Base-by-base conservation (phyloP, 2,329 filamentous ascomycete species). In the Coniella vitis region DNA sequence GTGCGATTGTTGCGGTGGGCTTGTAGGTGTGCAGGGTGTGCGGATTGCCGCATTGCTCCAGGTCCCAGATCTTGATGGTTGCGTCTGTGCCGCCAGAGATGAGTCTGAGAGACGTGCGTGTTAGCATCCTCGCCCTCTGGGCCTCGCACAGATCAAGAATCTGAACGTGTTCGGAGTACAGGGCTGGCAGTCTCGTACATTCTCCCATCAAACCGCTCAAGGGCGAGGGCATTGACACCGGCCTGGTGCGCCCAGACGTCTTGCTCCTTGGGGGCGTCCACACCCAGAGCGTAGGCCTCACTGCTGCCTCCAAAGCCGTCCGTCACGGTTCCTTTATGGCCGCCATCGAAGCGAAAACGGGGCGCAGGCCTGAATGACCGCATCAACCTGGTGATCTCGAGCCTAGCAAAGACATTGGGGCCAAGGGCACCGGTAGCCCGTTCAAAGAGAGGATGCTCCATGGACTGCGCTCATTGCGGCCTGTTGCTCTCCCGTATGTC, bases 31-130 rank as follows among this genome's bases (percentile, higher is more conserved):
- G 74, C 32, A 64, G 64, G 53, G 53, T 63, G 54, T 67, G 69
- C 5, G 70, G 65, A 52, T 71, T 71, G 12, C 62, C 63, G 56
- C 72, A 70, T 43, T 76, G 69, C 59, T 95, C 86, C 7, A 96
- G 76, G 66, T 96, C 84, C 90, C 90, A 96, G 39, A 96, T 69
- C 56, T 83, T 86, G 60, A 96, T 81, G 1, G 86, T 86, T 9
- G 86, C 87, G 61, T 95, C 89, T 4, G 87, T 84, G 25, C 90
- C 90, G 4, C 88, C 91, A 0, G 90, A 95, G 2, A 95, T 67
- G 54, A 96, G 75, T 56, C 87, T 86, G 58, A 13, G 9, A 45
- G 61, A 52, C 63, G 51, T 14, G 34, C n/a, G 38, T 29, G 29
- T 31, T 37, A 35, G 41, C 8, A 38, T n/a, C n/a, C n/a, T n/a